Evolutionary conservation across 106 monocot species (phyloP).

Genomic region (Acorus calamus): DNA sequence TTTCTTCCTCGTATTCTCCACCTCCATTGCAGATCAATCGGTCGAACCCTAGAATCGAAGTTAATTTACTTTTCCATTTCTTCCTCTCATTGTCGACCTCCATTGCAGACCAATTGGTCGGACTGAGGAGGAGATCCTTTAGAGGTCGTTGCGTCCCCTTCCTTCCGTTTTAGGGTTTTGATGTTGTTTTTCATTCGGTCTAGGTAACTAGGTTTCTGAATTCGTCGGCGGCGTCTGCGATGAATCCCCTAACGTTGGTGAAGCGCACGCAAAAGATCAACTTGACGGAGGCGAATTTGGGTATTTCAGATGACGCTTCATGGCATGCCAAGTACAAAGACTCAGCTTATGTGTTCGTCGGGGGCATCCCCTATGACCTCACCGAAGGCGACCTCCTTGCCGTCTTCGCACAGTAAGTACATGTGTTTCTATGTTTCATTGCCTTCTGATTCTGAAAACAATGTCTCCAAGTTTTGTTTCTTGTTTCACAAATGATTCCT

Average conservation of each 20-base stretch:
- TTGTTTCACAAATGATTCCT: background rate
- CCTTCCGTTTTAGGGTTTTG: too few relatives aligned
- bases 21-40: too few relatives aligned
- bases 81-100: too few relatives aligned
- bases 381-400: slow-evolving; percentile 92
- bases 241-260: slow-evolving; percentile 92
- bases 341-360: slow-evolving; percentile 89
- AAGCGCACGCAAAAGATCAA: slow-evolving; percentile 90
- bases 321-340: slow-evolving; percentile 97
- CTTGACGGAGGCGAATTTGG: slow-evolving; percentile 64
- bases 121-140: too few relatives aligned
- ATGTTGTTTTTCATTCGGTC: too few relatives aligned
- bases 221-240: slow-evolving; percentile 2
- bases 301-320: slow-evolving; percentile 83
- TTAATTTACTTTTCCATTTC: too few relatives aligned
- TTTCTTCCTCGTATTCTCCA: too few relatives aligned
- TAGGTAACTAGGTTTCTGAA: too few relatives aligned
- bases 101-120: too few relatives aligned
- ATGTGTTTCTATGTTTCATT: background rate
- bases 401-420: slow-evolving; percentile 71
- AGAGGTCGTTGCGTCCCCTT: too few relatives aligned
- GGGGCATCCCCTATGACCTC: slow-evolving; percentile 87
- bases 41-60: too few relatives aligned
- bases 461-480: background rate
- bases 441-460: background rate